phyloP scores from a whole-genome alignment of 208 protist species.

The Trypanosoma brucei region DNA sequence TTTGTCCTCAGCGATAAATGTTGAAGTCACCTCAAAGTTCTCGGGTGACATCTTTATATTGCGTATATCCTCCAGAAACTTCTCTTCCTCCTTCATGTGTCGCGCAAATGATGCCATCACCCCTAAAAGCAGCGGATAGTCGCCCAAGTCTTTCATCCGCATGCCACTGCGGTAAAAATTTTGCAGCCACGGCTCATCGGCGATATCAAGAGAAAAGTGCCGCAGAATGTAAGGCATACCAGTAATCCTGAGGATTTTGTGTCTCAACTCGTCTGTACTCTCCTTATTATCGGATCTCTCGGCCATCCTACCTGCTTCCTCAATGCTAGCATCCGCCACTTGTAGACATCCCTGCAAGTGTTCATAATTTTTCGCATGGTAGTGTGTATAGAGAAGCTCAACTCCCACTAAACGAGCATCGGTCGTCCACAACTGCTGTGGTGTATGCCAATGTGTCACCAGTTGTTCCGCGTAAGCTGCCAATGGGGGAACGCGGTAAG shows the following conservation, averaged over 20 bases:
- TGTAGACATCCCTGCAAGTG: slow-evolving; percentile 14
- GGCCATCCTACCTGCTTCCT: background rate
- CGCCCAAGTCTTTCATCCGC: slow-evolving; percentile 21
- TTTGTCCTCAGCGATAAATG: slow-evolving; percentile 30
- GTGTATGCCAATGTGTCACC: slow-evolving; percentile 59
- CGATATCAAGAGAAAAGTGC: slow-evolving; percentile 19
- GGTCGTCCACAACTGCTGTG: slow-evolving; percentile 8
- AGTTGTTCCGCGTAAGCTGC: slow-evolving; percentile 72
- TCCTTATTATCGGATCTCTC: background rate
- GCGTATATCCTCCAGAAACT: slow-evolving; percentile 23
- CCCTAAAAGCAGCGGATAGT: slow-evolving; percentile 29
- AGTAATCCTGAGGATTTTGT: slow-evolving; percentile 16
- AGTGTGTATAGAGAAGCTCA: slow-evolving; percentile 41
- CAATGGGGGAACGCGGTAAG: slow-evolving; percentile 31
- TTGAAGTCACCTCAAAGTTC: slow-evolving; percentile 31
- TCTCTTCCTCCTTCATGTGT: slow-evolving; percentile 20
- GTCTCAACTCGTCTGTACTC: slow-evolving; percentile 4
- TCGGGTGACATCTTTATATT: slow-evolving; percentile 22
- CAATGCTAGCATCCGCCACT: background rate
- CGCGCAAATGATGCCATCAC: slow-evolving; percentile 16
- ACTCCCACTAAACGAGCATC: slow-evolving; percentile 35
- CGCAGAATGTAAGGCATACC: slow-evolving; percentile 26
- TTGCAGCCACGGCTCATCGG: slow-evolving; percentile 18
- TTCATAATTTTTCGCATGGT: slow-evolving; percentile 20
- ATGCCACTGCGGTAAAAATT: slow-evolving; percentile 18